Conservation (phyloP, 345 rosid species). For the Arabidopsis suecica region DNA sequence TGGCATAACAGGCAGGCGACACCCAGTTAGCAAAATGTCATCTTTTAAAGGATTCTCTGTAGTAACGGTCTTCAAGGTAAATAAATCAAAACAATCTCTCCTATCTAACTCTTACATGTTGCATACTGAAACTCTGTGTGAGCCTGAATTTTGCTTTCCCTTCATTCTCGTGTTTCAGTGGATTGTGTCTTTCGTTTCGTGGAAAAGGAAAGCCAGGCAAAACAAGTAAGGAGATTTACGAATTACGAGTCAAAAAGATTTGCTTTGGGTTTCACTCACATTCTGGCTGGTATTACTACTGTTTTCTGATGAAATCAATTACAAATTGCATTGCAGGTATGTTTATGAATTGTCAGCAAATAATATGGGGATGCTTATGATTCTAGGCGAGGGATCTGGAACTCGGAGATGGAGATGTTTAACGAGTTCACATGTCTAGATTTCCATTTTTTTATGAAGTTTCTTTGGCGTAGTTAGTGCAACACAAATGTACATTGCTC, state of each 20-base stretch:
- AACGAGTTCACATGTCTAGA: constrained; percentile 63
- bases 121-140: constrained; percentile 9
- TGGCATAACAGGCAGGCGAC: constrained; percentile 54
- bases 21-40: constrained; percentile 55
- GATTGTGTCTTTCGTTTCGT: constrained; percentile 71
- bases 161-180: constrained; percentile 60
- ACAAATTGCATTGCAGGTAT: constrained; percentile 52
- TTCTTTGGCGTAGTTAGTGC: constrained; percentile 30
- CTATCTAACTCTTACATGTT: constrained; percentile 6
- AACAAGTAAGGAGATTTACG: constrained; percentile 67
- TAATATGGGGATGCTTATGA: constrained; percentile 83
- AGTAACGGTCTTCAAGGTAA: constrained; percentile 76
- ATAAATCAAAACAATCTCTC: neutral
- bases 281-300: neutral
- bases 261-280: neutral
- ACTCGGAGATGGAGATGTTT: constrained; percentile 77
- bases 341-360: constrained; percentile 62
- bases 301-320: constrained; percentile 6
- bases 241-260: neutral
- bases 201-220: constrained; percentile 81
- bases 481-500: constrained; percentile 23
- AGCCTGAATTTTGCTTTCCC: constrained; percentile 1
- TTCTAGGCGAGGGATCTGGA: constrained; percentile 72
- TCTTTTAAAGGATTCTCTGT: constrained; percentile 54
- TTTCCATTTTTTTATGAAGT: constrained; percentile 10